These are phyloP conservation scores for Breviolum minutum DNA, from an alignment of 73 alveolate species.

Conservation along the genomic window DNA sequence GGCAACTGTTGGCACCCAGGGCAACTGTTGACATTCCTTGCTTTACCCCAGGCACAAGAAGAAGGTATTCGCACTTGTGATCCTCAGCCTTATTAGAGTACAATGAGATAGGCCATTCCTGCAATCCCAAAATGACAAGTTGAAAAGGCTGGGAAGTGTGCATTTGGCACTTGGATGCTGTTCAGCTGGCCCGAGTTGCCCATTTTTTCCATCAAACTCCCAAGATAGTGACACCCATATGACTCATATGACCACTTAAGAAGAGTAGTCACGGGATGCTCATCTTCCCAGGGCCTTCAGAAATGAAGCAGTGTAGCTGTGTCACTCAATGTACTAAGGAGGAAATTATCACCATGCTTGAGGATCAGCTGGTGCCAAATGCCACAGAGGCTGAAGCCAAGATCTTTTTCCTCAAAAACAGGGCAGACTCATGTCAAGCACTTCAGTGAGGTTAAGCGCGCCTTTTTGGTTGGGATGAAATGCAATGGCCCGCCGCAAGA, in stretches of 20 bases:
- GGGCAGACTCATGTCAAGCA: slow-evolving; percentile 2
- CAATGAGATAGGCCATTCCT: too few relatives aligned
- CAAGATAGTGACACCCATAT: too few relatives aligned
- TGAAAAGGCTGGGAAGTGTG: too few relatives aligned
- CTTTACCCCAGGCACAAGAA: background rate
- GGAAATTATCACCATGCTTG: slow-evolving; percentile 68
- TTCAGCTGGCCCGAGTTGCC: background rate
- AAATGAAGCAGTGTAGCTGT: background rate
- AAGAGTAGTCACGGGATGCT: too few relatives aligned
- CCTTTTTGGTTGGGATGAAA: background rate
- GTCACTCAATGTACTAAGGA: slow-evolving; percentile 16
- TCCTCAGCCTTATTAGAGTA: background rate
- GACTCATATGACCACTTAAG: too few relatives aligned
- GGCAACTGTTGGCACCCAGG: too few relatives aligned
- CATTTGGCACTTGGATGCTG: background rate
- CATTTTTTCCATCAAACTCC: too few relatives aligned
- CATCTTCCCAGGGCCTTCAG: background rate
- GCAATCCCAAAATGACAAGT: too few relatives aligned
- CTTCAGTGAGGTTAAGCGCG: too few relatives aligned
- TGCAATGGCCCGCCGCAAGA: background rate
- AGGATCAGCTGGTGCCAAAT: slow-evolving; percentile 45
- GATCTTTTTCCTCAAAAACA: slow-evolving; percentile 54
- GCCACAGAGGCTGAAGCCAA: slow-evolving; percentile 26
- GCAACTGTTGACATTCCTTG: too few relatives aligned
- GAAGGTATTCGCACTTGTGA: slow-evolving; percentile 62